Base-by-base conservation (phyloP, 768 basidiomycete genomes). In the Nevesoporus exiguus region DNA sequence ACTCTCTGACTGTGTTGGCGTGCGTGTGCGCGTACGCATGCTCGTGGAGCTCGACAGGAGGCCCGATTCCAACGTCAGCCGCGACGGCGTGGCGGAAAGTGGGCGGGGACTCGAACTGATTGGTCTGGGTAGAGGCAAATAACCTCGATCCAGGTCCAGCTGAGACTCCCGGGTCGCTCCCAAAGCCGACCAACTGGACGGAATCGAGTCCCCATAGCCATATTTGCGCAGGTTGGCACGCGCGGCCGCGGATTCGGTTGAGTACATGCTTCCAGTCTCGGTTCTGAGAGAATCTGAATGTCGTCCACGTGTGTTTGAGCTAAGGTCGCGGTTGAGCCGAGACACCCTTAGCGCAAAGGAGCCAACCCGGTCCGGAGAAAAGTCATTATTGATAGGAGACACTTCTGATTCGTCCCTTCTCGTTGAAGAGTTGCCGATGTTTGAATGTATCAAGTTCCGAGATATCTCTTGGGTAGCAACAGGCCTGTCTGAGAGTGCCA, bases 141-240 rank as follows among this genome's bases (percentile, higher is more conserved):
- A 50, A 29, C 31, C 7, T 6, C 21, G 54, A 2, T 22, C 56
- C 19, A 56, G 54, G 22, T 66, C 56, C 11, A 62, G 43, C 34
- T 64, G 61, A 34, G 62, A 59, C 24, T 55, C 59, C 14, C 59
- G 42, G 13, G 21, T 44, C 11, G 45, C 39, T 11, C 51, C 52
- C 11, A 66, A 19, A 19, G 65, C 57, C 2, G 62, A 56, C 63
- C 66, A 66, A n/a, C n/a, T 65, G 0, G 65, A 66, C 24, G 63
- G 60, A 25, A 65, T 49, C n/a, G 48, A 15, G 14, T 59, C 56
- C 1, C 36, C 54, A 24, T 70, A 64, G 8, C 62, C 59, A 42
- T 70, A 64, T 44, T 62, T 66, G 48, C 48, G 56, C 47, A 64
- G 10, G 44, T 66, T 68, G 36, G 68, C 58, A 10, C 61, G 58